Evolutionary conservation across 116 monocot genomes (phyloP).

Genomic region (Iris pallida): DNA sequence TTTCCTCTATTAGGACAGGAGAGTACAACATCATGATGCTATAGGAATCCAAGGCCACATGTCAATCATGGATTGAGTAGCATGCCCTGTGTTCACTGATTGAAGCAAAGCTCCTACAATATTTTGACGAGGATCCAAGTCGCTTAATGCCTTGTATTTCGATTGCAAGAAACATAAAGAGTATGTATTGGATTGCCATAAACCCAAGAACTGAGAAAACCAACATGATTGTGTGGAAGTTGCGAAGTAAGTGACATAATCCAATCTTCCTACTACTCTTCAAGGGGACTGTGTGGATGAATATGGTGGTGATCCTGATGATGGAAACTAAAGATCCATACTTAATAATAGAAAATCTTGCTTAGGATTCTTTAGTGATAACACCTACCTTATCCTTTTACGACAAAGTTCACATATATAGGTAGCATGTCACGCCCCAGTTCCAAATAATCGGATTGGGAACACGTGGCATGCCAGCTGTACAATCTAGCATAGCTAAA

Average conservation of each 20-base stretch:
- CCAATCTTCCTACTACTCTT: conserved; percentile 5
- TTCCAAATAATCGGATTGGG: too few species aligned
- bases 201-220: conserved; percentile 7
- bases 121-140: conserved; percentile 11
- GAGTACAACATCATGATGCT: conserved; percentile 19
- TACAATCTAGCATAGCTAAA: too few species aligned
- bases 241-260: conserved; percentile 19
- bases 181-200: conserved; percentile 2
- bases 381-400: too few species aligned
- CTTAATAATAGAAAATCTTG: too few species aligned
- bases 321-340: too few species aligned
- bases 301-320: too few species aligned
- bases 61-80: conserved; percentile 18
- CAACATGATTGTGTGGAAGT: background rate
- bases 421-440: too few species aligned
- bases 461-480: too few species aligned
- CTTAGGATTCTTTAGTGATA: too few species aligned
- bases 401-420: too few species aligned
- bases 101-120: conserved; percentile 13
- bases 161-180: conserved; percentile 21
- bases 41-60: conserved; percentile 10
- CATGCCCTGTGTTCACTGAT: conserved; percentile 20
- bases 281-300: too few species aligned
- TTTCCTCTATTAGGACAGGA: background rate
- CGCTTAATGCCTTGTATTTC: conserved; percentile 14